Base-by-base conservation (phyloP, 1,284 basidiomycete species). In the Ganoderma boninense region DNA sequence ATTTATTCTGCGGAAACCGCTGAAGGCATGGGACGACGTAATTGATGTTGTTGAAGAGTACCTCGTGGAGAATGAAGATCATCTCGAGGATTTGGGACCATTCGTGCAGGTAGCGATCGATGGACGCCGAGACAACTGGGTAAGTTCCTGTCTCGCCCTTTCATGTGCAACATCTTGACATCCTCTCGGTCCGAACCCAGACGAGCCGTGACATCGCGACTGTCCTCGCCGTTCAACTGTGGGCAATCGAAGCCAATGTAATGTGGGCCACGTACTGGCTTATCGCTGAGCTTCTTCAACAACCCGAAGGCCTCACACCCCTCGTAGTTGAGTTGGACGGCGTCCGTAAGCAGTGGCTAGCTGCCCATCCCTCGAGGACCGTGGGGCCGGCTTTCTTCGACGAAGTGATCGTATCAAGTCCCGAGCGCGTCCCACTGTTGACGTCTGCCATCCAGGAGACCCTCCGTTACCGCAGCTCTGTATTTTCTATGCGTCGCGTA, bases 361-460 rank as follows among this genome's bases (percentile, higher is more conserved):
- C 52, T 8, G 43, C 65, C 1, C 67, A 77, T 60, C 68, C 76
- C 2, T 64, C 68, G 38, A 65, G 54, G 4, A 46, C 74, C 16
- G 26, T 73, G 14, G 54, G 71, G 54, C 60, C 64, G 59, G 61
- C 66, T 54, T 43, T 72, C 73, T 65, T 72, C 67, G 66, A 73
- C 14, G 68, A 73, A 13, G 56, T 73, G 18, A 66, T 73, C 59
- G 54, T 67, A 13, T 52, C 68, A 4, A 65, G 60, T 32, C 68
- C 67, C 29, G 69, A 67, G 40, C 35, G 68, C 13, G 71, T 80
- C 20, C 79, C 80, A 20, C 68, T 77, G 0, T 66, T 83, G 38
- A 75, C 75, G 1, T 80, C 79, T 16, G 73, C 76, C 13, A 79
- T 83, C 65, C 77, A 78, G 68, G 82, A 83, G 69, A 78, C 80